A percentile compares a stretch with the other conserved stretches of the same genome.
Conservation (phyloP, 768 basidiomycete genomes). For the Fomitopsis pulvina region DNA sequence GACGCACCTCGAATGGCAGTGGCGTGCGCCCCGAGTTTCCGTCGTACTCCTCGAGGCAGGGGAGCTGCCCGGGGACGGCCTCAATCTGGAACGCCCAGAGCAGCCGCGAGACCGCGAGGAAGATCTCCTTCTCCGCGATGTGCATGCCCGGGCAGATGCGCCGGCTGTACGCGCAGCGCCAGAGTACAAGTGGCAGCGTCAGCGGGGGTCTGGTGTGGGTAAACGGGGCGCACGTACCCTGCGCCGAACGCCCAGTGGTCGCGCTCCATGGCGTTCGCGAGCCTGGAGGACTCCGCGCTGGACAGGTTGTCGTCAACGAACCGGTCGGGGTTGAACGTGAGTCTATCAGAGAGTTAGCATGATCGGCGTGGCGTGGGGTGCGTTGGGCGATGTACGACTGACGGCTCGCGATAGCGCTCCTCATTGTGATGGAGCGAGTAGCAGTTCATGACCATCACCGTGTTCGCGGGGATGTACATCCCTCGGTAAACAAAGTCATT, state of each 20-base stretch:
- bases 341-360: conserved; percentile 11
- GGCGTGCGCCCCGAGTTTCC: conserved; percentile 41
- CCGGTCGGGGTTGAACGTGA: conserved; percentile 36
- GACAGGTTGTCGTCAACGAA: conserved; percentile 33
- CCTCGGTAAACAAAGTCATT: conserved; percentile 26
- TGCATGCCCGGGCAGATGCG: conserved; percentile 37
- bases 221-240: conserved; percentile 27
- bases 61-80: conserved; percentile 34
- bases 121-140: conserved; percentile 41
- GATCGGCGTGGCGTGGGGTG: too few species aligned
- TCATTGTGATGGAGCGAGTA: conserved; percentile 23
- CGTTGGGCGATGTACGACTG: too few species aligned
- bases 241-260: conserved; percentile 48
- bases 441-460: conserved; percentile 22
- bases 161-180: conserved; percentile 7
- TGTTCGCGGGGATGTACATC: conserved; percentile 25
- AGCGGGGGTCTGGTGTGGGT: not conserved
- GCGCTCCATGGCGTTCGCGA: conserved; percentile 34
- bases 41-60: conserved; percentile 41
- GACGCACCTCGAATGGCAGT: conserved; percentile 31
- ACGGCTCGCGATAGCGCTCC: conserved; percentile 34
- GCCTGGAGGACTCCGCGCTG: conserved; percentile 37
- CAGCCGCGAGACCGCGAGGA: conserved; percentile 37
- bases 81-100: conserved; percentile 42
- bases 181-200: too few species aligned